Evolutionary conservation across 441 rosid genomes (phyloP).

Genomic region (Syzygium syzygioides): DNA sequence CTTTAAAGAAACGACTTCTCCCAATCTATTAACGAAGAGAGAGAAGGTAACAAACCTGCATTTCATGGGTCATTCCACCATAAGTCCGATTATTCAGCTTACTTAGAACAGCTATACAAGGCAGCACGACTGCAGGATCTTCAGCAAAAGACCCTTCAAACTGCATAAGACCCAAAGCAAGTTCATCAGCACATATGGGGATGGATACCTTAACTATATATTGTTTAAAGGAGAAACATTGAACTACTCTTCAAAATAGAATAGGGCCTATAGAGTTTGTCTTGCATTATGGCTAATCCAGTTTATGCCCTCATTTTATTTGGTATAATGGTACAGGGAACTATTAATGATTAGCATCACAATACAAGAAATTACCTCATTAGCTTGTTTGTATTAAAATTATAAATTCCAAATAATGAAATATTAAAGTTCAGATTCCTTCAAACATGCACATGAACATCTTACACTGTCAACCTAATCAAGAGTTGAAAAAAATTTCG

Average conservation of each 20-base stretch:
- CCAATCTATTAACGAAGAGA: not conserved
- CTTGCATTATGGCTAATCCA: not conserved
- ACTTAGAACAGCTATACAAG: constrained; percentile 63
- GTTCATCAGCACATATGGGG: not conserved
- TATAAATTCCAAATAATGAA: not conserved
- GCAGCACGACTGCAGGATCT: constrained; percentile 53
- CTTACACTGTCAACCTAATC: not conserved
- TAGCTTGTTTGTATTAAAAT: not conserved
- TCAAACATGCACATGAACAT: not conserved
- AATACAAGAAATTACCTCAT: not conserved
- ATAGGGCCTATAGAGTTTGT: not conserved
- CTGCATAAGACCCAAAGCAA: constrained; percentile 27
- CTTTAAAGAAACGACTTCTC: not conserved
- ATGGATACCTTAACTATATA: not conserved
- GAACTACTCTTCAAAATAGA: not conserved
- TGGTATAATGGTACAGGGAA: not conserved
- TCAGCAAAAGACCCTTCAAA: constrained; percentile 43
- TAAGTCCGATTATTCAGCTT: constrained; percentile 53
- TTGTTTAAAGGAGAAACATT: not conserved
- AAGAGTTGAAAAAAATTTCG: not conserved
- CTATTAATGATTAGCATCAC: not conserved
- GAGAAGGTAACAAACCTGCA: constrained; percentile 53
- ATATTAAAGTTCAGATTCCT: not conserved
- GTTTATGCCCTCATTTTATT: not conserved
- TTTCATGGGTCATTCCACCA: constrained; percentile 39